Evolutionary conservation across 768 basidiomycete genomes (phyloP), one percentile per base, ranked within the genome.

Genomic region (Pleurotus djamor): DNA sequence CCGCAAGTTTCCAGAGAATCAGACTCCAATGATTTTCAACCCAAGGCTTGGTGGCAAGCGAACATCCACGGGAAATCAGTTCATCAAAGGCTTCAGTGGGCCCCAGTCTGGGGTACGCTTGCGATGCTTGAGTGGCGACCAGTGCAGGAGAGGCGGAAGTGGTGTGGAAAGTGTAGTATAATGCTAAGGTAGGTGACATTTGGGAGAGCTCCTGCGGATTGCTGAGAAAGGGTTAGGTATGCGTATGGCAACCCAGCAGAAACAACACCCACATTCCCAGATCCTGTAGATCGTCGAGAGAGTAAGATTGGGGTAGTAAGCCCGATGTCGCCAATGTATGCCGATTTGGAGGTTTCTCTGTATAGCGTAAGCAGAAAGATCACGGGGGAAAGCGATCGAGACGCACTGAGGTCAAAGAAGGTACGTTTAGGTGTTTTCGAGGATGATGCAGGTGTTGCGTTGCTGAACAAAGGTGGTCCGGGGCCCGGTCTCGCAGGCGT

Each of bases 1-100:
- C 90, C 3, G 94, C 93, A 17, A 97, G 73, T 74, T 99, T 99
- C 97, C 97, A 99, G 2, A 99, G 79, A 34, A 98, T 85, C 48
- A 95, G 73, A 9, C 75, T 71, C 92, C 94, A 99, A 65, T 97
- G 95, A 66, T 98, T 98, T 52, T 90, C 83, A 1, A 97, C 87
- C 97, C 97, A 99, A 21, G 78, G 72, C 62, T 85, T 76, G 6
- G 86, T 91, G 3, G 84, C 91, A 21, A 93, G 79, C 2, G 66
- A 69, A 61, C 93, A 95, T 0, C 89, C 91, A 7, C 68, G 74
- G 21, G 70, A 69, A 3, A 79, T 72, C 9, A 94, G 72, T 59
- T 85, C 77, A 28, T 79, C 69, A 13, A 89, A 72, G 1, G 85
- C 89, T 9, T 79, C 82, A 1, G 74, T 63, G n/a, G 85, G 73